Evolutionary conservation across 192 early-diverging fungal species (phyloP).

Genomic region (Radiomyces spectabilis): DNA sequence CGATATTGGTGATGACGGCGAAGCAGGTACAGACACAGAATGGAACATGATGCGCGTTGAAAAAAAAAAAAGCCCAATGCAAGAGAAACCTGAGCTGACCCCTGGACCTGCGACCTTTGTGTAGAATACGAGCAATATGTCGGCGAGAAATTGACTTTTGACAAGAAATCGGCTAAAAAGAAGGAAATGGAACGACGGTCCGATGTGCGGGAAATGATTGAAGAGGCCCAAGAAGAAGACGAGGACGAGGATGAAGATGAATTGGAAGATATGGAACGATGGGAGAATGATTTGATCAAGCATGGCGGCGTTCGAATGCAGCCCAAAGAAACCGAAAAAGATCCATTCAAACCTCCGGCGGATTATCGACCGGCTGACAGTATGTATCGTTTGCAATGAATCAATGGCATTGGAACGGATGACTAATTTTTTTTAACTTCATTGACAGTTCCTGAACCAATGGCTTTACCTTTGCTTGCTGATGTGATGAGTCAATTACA

Average conservation of each 20-base stretch:
- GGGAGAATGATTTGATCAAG: conserved; percentile 49
- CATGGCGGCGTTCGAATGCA: conserved; percentile 32
- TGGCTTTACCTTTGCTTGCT: conserved; percentile 29
- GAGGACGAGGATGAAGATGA: conserved; percentile 37
- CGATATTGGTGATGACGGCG: conserved; percentile 49
- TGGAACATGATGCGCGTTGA: neutral
- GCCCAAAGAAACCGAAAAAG: neutral
- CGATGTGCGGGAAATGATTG: conserved; percentile 41
- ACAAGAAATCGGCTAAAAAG: conserved; percentile 33
- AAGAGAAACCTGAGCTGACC: no score
- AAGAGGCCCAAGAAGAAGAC: conserved; percentile 40
- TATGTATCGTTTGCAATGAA: conserved; percentile 1
- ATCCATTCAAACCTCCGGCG: conserved; percentile 14
- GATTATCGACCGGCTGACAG: conserved; percentile 8
- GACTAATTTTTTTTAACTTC: neutral
- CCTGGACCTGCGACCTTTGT: no score
- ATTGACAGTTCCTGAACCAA: conserved; percentile 33
- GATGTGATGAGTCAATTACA: conserved; percentile 27
- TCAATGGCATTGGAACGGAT: neutral
- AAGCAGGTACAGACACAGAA: conserved; percentile 9
- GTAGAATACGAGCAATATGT: conserved; percentile 44
- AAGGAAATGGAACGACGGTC: conserved; percentile 29
- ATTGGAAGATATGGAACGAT: conserved; percentile 41
- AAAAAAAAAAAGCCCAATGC: neutral
- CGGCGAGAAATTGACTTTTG: conserved; percentile 38